Percentiles rank a stretch among this genome's conserved stretches.
Evolutionary conservation across 257 asterid genomes (phyloP).

Genomic region (Nicotiana tomentosiformis): DNA sequence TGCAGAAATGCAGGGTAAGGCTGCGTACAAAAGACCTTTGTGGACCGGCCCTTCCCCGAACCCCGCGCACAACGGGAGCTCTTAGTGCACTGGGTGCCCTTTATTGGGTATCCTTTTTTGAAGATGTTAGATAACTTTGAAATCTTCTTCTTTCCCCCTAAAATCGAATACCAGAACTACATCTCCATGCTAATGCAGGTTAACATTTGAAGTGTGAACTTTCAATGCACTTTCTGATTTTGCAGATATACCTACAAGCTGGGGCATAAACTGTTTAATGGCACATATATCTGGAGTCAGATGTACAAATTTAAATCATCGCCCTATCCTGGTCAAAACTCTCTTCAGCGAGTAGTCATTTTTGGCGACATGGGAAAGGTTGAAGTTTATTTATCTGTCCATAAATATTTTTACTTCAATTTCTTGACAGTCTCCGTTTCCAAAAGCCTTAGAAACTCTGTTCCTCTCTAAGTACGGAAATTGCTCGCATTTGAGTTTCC

Average conservation of each 20-base stretch:
- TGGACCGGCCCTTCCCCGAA: no score
- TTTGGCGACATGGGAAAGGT: constrained; percentile 99
- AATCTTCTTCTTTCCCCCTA: neutral
- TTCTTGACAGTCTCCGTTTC: neutral
- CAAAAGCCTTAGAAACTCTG: neutral
- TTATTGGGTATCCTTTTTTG: neutral
- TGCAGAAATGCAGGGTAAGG: no score
- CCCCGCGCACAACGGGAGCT: no score
- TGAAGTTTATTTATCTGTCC: neutral
- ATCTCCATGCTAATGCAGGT: neutral
- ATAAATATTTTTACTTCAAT: neutral
- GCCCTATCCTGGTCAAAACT: constrained; percentile 93
- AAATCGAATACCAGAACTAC: neutral
- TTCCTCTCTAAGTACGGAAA: neutral
- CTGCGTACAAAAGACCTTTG: no score
- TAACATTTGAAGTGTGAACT: neutral
- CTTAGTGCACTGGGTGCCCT: no score
- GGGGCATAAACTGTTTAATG: constrained; percentile 69
- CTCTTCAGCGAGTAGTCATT: constrained; percentile 71
- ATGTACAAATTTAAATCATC: constrained; percentile 68
- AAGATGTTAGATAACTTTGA: neutral
- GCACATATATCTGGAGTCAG: constrained; percentile 60
- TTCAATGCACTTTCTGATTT: constrained; percentile 6
- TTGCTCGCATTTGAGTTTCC: neutral
- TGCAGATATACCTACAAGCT: constrained; percentile 84